Evolutionary conservation across 2,329 filamentous ascomycete species (phyloP), one percentile per base, ranked within the genome.

Genomic region (Sporothrix euskadiensis): DNA sequence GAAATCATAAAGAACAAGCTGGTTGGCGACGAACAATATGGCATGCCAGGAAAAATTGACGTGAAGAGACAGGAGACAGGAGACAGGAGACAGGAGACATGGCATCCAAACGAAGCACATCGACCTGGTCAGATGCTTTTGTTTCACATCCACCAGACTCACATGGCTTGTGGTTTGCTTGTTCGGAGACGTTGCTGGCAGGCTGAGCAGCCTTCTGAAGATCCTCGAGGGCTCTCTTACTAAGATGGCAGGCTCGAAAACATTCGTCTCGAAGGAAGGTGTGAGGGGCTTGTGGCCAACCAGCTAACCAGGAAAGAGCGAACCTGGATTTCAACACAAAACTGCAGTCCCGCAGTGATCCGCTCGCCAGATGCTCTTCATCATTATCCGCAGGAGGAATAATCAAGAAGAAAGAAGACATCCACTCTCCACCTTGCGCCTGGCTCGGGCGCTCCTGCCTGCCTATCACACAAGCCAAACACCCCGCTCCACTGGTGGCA

Each of bases 131-230:
- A 22, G 56, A 10, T 14, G 26, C 12, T 32, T 71, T 52, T 3
- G 69, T 61, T 71, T 63, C 49, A 56, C 56, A 22, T 63, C 69
- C 56, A 16, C 66, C 66, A 54, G 19, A 56, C 12, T 56, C 16
- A 8, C 44, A 70, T 35, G 35, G 7, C 35, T 41, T 12, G 44
- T 47, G 68, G 32, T 59, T 44, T 41, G 3, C 32, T 22, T n/a
- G 14, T 47, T 54, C 9, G 49, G 66, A 35, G n/a, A 52, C 26
- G 44, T 22, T 66, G 30, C 35, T n/a, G 49, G 68, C 56, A 71
- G 69, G 69, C 69, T 71, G 69, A 41, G 26, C 69, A 71, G 69
- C 69, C 69, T 71, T 49, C 63, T 66, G 61, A 30, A 56, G 52
- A 56, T 56, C 52, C 22, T 56, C 22, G 22, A n/a, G 9, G 19